These are phyloP conservation scores for Auriscalpium vulgare DNA, from an alignment of 768 basidiomycete species.

Conservation along the genomic window DNA sequence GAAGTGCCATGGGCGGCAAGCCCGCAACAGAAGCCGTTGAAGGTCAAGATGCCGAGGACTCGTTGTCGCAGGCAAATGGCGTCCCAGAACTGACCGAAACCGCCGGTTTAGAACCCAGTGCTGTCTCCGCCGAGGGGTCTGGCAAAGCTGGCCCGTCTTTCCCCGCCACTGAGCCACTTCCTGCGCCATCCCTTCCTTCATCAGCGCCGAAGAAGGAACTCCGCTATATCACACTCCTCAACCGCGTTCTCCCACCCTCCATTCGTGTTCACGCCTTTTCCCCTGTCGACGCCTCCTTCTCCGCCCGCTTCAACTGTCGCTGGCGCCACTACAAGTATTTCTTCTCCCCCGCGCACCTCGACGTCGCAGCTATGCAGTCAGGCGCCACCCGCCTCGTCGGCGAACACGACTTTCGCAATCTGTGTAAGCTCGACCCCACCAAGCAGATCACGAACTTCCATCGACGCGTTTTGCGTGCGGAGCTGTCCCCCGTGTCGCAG, in stretches of 20 bases:
- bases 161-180: not conserved
- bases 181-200: conserved; percentile 14
- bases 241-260: conserved; percentile 80
- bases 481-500: conserved; percentile 40
- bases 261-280: conserved; percentile 94
- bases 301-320: conserved; percentile 81
- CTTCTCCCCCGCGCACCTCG: conserved; percentile 63
- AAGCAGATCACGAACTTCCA: conserved; percentile 84
- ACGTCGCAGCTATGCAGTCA: conserved; percentile 66
- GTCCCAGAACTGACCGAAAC: no score
- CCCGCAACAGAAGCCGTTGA: conserved; percentile 9
- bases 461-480: conserved; percentile 59
- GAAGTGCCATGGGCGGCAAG: conserved; percentile 47
- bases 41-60: not conserved
- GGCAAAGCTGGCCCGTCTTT: not conserved
- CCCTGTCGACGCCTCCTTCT: conserved; percentile 70
- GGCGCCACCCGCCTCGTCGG: conserved; percentile 71
- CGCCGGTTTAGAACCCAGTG: not conserved
- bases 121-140: no score
- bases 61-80: not conserved
- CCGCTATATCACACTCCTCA: conserved; percentile 73
- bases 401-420: conserved; percentile 91
- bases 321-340: conserved; percentile 98
- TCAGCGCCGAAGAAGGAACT: conserved; percentile 38
- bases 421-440: conserved; percentile 86